Evolutionary conservation across 75 land plant genomes (phyloP), one percentile per base, ranked within the genome.

Genomic region (Ceratopteris richardii): DNA sequence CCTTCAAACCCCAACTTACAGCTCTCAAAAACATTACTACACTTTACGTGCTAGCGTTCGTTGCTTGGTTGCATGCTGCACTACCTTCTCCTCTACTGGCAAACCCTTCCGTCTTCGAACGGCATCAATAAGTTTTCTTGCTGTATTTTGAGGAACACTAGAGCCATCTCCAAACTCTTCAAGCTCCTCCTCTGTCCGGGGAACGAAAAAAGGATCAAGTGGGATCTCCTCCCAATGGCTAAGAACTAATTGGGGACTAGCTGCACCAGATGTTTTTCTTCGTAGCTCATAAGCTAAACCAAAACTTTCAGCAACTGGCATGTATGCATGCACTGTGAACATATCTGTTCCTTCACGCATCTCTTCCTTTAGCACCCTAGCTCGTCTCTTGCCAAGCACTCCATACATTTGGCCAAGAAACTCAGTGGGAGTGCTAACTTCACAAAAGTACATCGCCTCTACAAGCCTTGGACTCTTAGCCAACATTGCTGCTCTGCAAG

Each of bases 121-220:
- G 42, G 77, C 53, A 75, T 92, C 88, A 63, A 92, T 88, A 39
- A 92, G 83, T 61, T 80, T 84, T 64, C 86, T 80, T 0, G 97
- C 89, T 13, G 83, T 84, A 44, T 92, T 92, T 12, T 43, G 89
- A 14, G 61, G 86, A 25, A 88, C 82, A 51, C 95, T 88, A 3
- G 89, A 78, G 41, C 96, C 96, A 72, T 90, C 96, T 52, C 96
- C 96, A 70, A 75, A 88, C 71, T 92, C 97, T 62, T 92, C 97
- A 17, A 82, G 67, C 57, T 92, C 97, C 50, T 84, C 97, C 51
- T 92, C 94, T 27, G 97, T 92, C 59, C 76, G 82, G 31, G 97
- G 97, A 0, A 88, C 86, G 69, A 92, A 92, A 50, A 92, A 92
- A n/a, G 97, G 97, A 67, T 92, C 97, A 52, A 80, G 76, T 9